Evolutionary conservation across 2,329 filamentous ascomycete species (phyloP).

Genomic region (Dactylella cylindrospora): DNA sequence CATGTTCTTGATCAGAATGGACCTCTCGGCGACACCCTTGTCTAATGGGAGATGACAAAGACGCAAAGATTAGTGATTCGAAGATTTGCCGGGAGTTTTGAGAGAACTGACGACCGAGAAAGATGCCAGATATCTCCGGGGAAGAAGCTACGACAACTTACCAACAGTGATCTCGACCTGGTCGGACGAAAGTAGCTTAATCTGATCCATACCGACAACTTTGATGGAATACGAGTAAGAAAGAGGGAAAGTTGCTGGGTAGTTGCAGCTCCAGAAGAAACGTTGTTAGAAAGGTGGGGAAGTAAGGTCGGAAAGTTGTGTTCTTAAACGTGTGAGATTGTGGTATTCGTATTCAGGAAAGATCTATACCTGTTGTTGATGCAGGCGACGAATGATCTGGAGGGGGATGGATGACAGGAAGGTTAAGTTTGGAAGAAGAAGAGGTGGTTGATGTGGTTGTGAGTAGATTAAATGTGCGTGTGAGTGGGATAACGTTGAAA

Average conservation of each 20-base stretch:
- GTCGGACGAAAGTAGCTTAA: constrained; percentile 59
- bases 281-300: background rate
- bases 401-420: too few relatives aligned
- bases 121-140: constrained; percentile 30
- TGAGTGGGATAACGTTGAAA: too few relatives aligned
- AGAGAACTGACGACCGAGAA: constrained; percentile 4
- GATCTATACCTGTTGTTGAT: background rate
- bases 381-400: too few relatives aligned
- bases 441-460: too few relatives aligned
- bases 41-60: constrained; percentile 58
- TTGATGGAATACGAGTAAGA: constrained; percentile 2
- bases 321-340: background rate
- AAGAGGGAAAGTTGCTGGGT: constrained; percentile 4
- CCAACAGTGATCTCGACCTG: constrained; percentile 57
- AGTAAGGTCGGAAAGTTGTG: background rate
- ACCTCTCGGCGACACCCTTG: constrained; percentile 82
- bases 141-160: constrained; percentile 51
- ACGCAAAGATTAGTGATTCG: constrained; percentile 7
- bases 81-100: background rate
- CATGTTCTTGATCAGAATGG: constrained; percentile 97
- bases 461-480: too few relatives aligned
- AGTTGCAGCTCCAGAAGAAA: constrained; percentile 2
- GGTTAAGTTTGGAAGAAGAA: too few relatives aligned
- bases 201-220: constrained; percentile 47
- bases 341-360: background rate